Evolutionary conservation across 805 yeast genomes (phyloP).

Genomic region (Candida golubevii): DNA sequence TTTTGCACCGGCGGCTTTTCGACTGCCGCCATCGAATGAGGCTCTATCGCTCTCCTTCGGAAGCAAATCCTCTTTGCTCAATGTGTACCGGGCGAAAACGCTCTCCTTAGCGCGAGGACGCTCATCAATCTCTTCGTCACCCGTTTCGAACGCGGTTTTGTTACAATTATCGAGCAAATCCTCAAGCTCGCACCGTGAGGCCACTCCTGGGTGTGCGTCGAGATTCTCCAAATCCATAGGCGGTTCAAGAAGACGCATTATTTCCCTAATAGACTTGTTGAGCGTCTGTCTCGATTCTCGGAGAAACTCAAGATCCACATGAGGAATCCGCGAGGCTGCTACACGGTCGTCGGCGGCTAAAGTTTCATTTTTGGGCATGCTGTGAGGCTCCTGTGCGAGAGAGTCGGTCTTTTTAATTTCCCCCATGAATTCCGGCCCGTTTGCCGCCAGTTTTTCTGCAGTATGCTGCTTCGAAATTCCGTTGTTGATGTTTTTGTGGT

Average conservation of each 20-base stretch:
- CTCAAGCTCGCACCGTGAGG: conserved; percentile 5
- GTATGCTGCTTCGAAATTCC: background rate
- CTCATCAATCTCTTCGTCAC: background rate
- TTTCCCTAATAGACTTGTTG: conserved; percentile 14
- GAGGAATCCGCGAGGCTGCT: conserved; percentile 9
- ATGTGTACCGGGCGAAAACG: conserved; percentile 13
- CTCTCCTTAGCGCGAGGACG: conserved; percentile 3
- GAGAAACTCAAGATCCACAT: conserved; percentile 14
- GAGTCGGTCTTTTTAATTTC: too few species aligned
- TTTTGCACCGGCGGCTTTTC: background rate
- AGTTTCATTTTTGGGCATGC: background rate
- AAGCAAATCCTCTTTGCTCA: conserved; percentile 14
- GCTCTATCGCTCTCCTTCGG: conserved; percentile 4
- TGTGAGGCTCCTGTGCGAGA: background rate
- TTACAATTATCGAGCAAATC: conserved; percentile 11
- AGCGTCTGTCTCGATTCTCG: conserved; percentile 14
- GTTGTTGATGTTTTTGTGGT: background rate
- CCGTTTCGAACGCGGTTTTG: conserved; percentile 3
- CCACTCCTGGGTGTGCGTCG: conserved; percentile 2
- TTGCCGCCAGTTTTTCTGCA: background rate
- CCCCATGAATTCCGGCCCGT: background rate
- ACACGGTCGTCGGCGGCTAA: background rate
- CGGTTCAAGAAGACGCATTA: conserved; percentile 15
- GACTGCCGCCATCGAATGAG: background rate
- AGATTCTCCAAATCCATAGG: conserved; percentile 9